Evolutionary conservation across 1,284 basidiomycete species (phyloP).

Genomic region (Coniophora puteana): DNA sequence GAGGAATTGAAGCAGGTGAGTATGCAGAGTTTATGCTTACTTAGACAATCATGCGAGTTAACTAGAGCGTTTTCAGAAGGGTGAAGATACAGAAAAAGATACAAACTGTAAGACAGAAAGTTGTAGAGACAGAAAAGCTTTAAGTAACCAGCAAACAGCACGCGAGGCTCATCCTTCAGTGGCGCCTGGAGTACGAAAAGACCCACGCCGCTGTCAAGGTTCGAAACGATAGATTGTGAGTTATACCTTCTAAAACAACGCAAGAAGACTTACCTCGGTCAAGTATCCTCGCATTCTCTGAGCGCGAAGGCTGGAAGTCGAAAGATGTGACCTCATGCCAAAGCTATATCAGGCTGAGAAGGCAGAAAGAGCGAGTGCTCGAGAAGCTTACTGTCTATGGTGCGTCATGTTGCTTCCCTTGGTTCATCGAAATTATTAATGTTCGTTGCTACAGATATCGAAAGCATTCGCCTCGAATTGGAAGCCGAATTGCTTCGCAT

Average conservation of each 20-base stretch:
- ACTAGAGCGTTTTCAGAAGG: too few species aligned
- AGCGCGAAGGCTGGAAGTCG: conserved; percentile 34
- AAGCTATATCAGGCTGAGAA: conserved; percentile 32
- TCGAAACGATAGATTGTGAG: conserved; percentile 31
- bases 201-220: conserved; percentile 12
- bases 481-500: conserved; percentile 30
- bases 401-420: too few species aligned
- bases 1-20: too few species aligned
- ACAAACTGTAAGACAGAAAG: too few species aligned
- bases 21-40: too few species aligned
- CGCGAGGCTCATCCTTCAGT: conserved; percentile 27
- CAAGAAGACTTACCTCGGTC: not conserved
- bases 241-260: not conserved
- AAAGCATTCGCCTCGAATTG: conserved; percentile 16
- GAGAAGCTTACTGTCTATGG: conserved; percentile 32
- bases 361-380: conserved; percentile 28
- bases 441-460: conserved; percentile 23
- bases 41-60: too few species aligned
- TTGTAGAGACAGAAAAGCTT: too few species aligned
- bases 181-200: conserved; percentile 27
- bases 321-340: conserved; percentile 33
- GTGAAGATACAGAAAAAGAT: too few species aligned
- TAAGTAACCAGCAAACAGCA: conserved; percentile 24
- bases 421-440: not conserved
- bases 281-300: conserved; percentile 34